Base-by-base conservation (phyloP, 2,329 filamentous ascomycete species). In the Talaromyces sp. region DNA sequence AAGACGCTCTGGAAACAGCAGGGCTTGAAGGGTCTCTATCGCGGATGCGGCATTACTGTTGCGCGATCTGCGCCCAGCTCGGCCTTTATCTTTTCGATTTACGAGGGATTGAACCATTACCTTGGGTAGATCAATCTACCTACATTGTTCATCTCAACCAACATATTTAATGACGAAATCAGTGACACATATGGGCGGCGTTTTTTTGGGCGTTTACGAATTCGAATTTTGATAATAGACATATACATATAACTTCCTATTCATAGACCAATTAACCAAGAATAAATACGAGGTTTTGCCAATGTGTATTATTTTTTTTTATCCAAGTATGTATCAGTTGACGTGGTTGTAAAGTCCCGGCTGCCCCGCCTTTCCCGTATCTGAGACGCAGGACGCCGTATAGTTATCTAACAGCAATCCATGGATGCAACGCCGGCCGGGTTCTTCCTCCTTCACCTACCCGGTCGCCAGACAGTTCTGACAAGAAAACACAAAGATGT, bases 21-120 rank as follows among this genome's bases (percentile, higher is more conserved):
- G 62, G 95, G 95, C 0, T 62, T 98, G 21, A 88, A 85, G 64
- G 93, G 92, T 1, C 80, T 98, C 73, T 99, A 99, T 73, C 86
- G 93, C 58, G 95, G 95, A 3, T 99, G 95, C 69, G 95, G 95
- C 32, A 95, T 99, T 66, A 99, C 95, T 0, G 91, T 95, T 52
- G 81, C 87, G 32, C 85, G 95, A 63, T 89, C 92, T 38, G 93
- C 92, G 32, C 95, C 95, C 2, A 97, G 93, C 75, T 97, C 93
- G n/a, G 95, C 95, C 8, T 92, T 98, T 71, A 99, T 99, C 63
- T 99, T 99, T 71, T 93, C 95, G 63, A 87, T 98, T 63, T 98
- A 93, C 72, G 95, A 98, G 76, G 89, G 87, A 14, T 75, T 99
- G 74, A 92, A 92, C 78, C 82, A 81, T 64, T 79, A 86, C 66